phyloP scores from a whole-genome alignment of 805 yeast species.

The Starmerella riodocensis region DNA sequence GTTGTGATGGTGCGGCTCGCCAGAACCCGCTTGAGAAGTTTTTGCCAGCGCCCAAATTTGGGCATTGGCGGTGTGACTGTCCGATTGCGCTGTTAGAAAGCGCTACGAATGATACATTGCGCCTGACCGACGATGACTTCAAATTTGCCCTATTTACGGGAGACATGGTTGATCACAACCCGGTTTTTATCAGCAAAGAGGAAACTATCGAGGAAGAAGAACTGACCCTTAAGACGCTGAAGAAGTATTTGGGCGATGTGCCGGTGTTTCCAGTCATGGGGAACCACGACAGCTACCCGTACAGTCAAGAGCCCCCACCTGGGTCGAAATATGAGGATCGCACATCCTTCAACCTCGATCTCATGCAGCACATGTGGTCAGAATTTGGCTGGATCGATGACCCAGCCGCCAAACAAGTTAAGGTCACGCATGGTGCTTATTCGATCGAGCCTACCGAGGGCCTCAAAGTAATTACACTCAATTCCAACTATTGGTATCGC shows the following conservation, averaged over 20 bases:
- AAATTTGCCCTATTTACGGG: slow-evolving; percentile 62
- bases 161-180: slow-evolving; percentile 56
- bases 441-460: slow-evolving; percentile 44
- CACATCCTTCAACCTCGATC: slow-evolving; percentile 37
- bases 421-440: slow-evolving; percentile 48
- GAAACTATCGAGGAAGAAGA: slow-evolving; percentile 44
- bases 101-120: slow-evolving; percentile 35
- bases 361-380: slow-evolving; percentile 38
- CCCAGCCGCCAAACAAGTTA: slow-evolving; percentile 27
- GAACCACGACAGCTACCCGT: slow-evolving; percentile 62
- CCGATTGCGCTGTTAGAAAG: slow-evolving; percentile 51
- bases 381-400: slow-evolving; percentile 33
- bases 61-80: slow-evolving; percentile 51
- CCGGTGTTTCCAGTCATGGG: slow-evolving; percentile 55
- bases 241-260: slow-evolving; percentile 35
- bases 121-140: slow-evolving; percentile 31
- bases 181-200: slow-evolving; percentile 35
- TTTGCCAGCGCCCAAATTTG: slow-evolving; percentile 44
- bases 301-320: slow-evolving; percentile 51
- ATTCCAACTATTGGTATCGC: slow-evolving; percentile 56
- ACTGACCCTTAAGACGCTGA: slow-evolving; percentile 39
- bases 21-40: slow-evolving; percentile 29
- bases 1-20: slow-evolving; percentile 44
- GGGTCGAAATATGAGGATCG: slow-evolving; percentile 33
- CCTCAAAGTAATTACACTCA: slow-evolving; percentile 46